phyloP scores from a whole-genome alignment of 768 basidiomycete genomes.

The Kwoniella mangroviensis region DNA sequence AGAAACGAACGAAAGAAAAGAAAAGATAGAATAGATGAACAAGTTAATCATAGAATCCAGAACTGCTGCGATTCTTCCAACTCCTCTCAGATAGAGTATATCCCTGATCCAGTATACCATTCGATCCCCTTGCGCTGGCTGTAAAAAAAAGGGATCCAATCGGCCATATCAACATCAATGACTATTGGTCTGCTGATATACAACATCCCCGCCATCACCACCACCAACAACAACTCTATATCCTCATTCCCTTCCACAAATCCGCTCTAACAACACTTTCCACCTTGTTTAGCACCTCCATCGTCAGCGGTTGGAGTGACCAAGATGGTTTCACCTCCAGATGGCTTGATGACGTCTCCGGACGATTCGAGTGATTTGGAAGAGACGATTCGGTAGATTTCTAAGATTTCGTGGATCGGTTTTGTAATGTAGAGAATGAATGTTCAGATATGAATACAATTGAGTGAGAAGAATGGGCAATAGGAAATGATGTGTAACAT shows the following conservation, averaged over 20 bases:
- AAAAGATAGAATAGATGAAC: background rate
- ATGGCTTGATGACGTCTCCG: constrained; percentile 74
- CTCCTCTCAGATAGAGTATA: too few relatives aligned
- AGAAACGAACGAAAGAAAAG: background rate
- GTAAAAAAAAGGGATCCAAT: too few relatives aligned
- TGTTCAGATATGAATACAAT: background rate
- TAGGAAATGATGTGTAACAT: background rate
- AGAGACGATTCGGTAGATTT: constrained; percentile 97
- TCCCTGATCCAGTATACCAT: too few relatives aligned
- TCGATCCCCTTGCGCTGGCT: too few relatives aligned
- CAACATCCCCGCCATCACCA: constrained; percentile 6
- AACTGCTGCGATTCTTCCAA: too few relatives aligned
- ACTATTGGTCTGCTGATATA: background rate
- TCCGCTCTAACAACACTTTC: constrained; percentile 58
- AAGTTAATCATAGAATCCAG: too few relatives aligned
- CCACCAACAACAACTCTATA: background rate
- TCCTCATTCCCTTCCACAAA: background rate
- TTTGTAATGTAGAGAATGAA: constrained; percentile 6
- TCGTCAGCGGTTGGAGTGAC: constrained; percentile 70
- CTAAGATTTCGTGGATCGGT: constrained; percentile 59
- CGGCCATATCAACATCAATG: too few relatives aligned
- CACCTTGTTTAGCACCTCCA: constrained; percentile 57
- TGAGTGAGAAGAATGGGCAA: background rate
- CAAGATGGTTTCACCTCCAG: constrained; percentile 76
- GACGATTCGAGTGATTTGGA: constrained; percentile 90